Evolutionary conservation across 2,329 filamentous ascomycete species (phyloP), one percentile per base, ranked within the genome.

Genomic region (Colletotrichum sp.): DNA sequence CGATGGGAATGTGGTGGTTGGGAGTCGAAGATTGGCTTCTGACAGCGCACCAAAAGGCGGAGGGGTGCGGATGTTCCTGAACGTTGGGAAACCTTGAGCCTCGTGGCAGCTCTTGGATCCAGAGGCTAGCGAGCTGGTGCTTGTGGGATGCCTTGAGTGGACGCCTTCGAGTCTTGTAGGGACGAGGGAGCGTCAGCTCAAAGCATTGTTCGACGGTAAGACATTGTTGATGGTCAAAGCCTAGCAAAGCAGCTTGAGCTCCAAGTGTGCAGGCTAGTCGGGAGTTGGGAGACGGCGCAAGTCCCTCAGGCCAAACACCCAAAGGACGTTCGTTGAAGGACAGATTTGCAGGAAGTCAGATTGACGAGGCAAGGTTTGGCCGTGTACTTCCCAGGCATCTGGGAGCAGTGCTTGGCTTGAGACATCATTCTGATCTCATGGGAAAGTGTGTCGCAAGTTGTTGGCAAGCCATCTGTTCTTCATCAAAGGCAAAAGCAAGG

Each of bases 381-480:
- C 34, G 10, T 39, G 30, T 18, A 66, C 28, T 32, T 34, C 32
- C 44, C 39, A 28, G 30, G 22, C 48, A 30, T 57, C 55, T 64
- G 69, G 32, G 72, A 22, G 10, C 34, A 16, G 59, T 52, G 67
- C 52, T 64, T 57, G 68, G 72, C 62, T 67, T 72, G 73, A 75
- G 73, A 72, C 70, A 75, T 68, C 30, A 68, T 72, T 48, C 69
- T 59, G 73, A 75, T 66, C 59, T 71, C 68, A 52, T 72, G 30
- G 55, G 28, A 32, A 32, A 32, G 32, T 64, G n/a, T 30, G 62
- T n/a, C 48, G 36, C 39, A 34, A 26, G 44, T 22, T 34, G 64
- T 16, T 39, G 73, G 13, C 48, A 32, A 24, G 22, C 26, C 22
- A 55, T 71, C 22, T 44, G 18, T 22, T 65, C 59, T 48, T 44